Conservation (phyloP, 345 rosid species). For the Chamaenerion angustifolium region DNA sequence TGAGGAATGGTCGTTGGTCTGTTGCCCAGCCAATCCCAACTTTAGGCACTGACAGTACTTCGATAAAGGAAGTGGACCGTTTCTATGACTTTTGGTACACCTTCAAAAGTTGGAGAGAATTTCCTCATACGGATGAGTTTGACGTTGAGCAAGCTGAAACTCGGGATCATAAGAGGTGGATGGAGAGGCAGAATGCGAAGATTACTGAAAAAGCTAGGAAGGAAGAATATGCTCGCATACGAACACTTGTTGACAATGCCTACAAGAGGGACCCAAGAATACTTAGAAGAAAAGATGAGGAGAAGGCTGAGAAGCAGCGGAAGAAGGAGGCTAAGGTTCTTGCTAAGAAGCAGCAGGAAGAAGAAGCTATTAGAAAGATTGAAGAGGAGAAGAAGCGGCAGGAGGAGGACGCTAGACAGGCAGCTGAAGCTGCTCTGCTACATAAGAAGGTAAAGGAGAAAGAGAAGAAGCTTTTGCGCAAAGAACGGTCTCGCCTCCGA, state of each 20-base stretch:
- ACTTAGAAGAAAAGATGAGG: conserved; percentile 65
- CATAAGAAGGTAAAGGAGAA: conserved; percentile 81
- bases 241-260: conserved; percentile 85
- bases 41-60: conserved; percentile 61
- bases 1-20: conserved; percentile 98
- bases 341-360: conserved; percentile 82
- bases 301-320: conserved; percentile 80
- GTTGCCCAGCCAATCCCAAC: conserved; percentile 63
- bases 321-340: conserved; percentile 67
- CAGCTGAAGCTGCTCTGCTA: conserved; percentile 69
- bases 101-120: conserved; percentile 98
- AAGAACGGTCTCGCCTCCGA: conserved; percentile 79
- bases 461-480: conserved; percentile 87
- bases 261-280: conserved; percentile 86
- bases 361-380: conserved; percentile 71
- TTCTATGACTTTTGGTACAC: conserved; percentile 85
- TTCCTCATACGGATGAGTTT: conserved; percentile 91
- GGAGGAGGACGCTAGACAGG: conserved; percentile 68
- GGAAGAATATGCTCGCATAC: conserved; percentile 81
- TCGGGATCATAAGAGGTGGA: conserved; percentile 98
- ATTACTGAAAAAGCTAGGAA: conserved; percentile 75
- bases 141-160: conserved; percentile 93
- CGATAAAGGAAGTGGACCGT: conserved; percentile 57
- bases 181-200: conserved; percentile 97
- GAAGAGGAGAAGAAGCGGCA: conserved; percentile 60